Percentiles rank a stretch among this genome's conserved stretches.
Evolutionary conservation across 306 rosid species (phyloP).

Genomic region (Corylus americana): DNA sequence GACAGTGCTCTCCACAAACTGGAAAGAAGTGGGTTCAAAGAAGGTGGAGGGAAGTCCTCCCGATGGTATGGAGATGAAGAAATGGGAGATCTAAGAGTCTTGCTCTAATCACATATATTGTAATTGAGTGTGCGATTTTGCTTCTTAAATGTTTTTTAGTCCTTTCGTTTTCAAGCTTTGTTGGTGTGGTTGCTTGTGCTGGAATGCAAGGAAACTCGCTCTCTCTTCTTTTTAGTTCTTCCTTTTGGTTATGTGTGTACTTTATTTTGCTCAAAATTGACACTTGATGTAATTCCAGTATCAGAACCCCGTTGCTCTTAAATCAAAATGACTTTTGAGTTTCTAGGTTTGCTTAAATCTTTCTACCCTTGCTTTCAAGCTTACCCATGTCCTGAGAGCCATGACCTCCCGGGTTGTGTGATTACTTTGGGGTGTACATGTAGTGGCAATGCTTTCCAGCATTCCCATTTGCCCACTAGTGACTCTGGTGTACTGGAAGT

Average conservation of each 20-base stretch:
- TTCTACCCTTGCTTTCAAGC: not conserved
- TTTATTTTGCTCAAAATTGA: not conserved
- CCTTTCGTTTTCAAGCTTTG: not conserved
- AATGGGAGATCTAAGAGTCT: conserved; percentile 69
- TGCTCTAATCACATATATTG: not conserved
- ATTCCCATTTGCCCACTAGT: not conserved
- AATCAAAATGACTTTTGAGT: too few species aligned
- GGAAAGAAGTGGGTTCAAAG: conserved; percentile 95
- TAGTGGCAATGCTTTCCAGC: not conserved
- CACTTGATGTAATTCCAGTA: not conserved
- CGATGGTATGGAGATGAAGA: conserved; percentile 95
- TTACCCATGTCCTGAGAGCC: not conserved
- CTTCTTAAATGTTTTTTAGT: conserved; percentile 20
- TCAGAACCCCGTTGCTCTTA: not conserved
- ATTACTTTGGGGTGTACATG: not conserved
- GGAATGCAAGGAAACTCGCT: not conserved
- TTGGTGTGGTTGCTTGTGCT: not conserved
- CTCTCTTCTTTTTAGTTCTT: not conserved
- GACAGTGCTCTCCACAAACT: conserved; percentile 89
- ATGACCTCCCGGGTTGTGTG: not conserved
- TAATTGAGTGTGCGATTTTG: conserved; percentile 28
- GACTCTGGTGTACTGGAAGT: not conserved
- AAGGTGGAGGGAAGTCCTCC: conserved; percentile 97
- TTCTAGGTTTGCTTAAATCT: not conserved
- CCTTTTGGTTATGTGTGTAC: not conserved